These are phyloP conservation scores for Rhizopus sp. DNA, from an alignment of 371 early-diverging fungal species.

Conservation along the genomic window DNA sequence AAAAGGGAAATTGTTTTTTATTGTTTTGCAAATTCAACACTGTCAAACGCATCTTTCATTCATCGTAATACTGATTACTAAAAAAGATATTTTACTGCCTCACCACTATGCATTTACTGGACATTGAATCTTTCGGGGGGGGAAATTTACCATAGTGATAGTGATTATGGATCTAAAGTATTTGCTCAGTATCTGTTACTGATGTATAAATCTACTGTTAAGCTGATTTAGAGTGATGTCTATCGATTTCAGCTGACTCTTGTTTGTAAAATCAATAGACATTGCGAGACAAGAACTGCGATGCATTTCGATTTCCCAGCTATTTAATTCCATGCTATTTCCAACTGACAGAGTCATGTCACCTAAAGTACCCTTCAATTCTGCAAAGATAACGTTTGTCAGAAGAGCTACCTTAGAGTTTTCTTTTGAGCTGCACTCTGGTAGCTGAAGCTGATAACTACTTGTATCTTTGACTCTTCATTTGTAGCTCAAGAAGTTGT, in stretches of 20 bases:
- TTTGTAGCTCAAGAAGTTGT: slow-evolving; percentile 9
- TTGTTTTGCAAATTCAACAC: no score
- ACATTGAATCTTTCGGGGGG: no score
- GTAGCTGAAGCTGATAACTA: slow-evolving; percentile 5
- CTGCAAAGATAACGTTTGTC: slow-evolving; percentile 10
- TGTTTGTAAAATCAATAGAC: slow-evolving; percentile 9
- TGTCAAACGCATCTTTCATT: no score
- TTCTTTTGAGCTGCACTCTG: slow-evolving; percentile 11
- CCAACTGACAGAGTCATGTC: slow-evolving; percentile 12
- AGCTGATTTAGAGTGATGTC: slow-evolving; percentile 5
- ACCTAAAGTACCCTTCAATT: slow-evolving; percentile 11
- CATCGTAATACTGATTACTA: no score
- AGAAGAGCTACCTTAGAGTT: slow-evolving; percentile 4
- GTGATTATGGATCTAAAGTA: no score
- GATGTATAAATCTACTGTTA: slow-evolving; percentile 4
- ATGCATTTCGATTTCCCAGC: slow-evolving; percentile 13
- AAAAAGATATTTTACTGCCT: no score
- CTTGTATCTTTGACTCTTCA: slow-evolving; percentile 6
- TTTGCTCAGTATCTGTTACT: no score
- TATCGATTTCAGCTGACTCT: slow-evolving; percentile 10
- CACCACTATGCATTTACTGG: no score
- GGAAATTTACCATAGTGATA: no score
- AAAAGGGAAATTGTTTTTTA: no score
- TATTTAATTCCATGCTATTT: slow-evolving; percentile 1
- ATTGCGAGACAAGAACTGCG: slow-evolving; percentile 10